Evolutionary conservation across 2,329 filamentous ascomycete species (phyloP).

Genomic region (Nannizzia gypsea): DNA sequence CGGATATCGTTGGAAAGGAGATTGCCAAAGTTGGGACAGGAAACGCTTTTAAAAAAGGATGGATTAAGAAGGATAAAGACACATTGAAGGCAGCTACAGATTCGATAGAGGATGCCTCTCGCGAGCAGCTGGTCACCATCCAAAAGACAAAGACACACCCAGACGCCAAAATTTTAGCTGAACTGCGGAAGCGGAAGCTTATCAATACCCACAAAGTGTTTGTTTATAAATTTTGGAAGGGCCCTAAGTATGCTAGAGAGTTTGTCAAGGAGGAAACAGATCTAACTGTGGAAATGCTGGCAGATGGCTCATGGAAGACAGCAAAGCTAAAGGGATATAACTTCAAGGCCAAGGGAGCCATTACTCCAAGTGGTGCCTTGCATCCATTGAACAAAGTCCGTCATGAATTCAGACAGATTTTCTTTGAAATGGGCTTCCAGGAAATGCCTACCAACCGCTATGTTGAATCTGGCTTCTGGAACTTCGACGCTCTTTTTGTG

Average conservation of each 20-base stretch:
- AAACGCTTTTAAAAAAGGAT: conserved; percentile 73
- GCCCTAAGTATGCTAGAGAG: conserved; percentile 74
- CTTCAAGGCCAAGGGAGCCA: conserved; percentile 55
- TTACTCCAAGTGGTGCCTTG: conserved; percentile 38
- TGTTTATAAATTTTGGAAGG: conserved; percentile 72
- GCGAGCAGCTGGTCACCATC: conserved; percentile 62
- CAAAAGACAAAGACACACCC: conserved; percentile 55
- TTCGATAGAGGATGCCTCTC: conserved; percentile 67
- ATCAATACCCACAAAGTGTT: conserved; percentile 73
- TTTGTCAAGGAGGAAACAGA: conserved; percentile 91
- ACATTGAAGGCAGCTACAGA: conserved; percentile 48
- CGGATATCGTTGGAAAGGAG: conserved; percentile 36
- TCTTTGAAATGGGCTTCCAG: conserved; percentile 98
- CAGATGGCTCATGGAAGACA: conserved; percentile 78
- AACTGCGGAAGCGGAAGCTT: conserved; percentile 87
- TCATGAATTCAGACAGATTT: conserved; percentile 90
- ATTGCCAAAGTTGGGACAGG: conserved; percentile 64
- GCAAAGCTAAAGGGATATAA: conserved; percentile 79
- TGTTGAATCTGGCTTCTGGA: conserved; percentile 98
- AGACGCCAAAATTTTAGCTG: conserved; percentile 64
- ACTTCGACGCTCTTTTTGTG: conserved; percentile 93
- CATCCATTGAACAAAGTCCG: conserved; percentile 79
- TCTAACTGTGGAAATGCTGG: conserved; percentile 84
- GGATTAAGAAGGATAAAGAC: conserved; percentile 54
- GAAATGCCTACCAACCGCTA: conserved; percentile 94